Evolutionary conservation across 345 rosid species (phyloP), one percentile per base, ranked within the genome.

Genomic region (Eucalyptus cloeziana): DNA sequence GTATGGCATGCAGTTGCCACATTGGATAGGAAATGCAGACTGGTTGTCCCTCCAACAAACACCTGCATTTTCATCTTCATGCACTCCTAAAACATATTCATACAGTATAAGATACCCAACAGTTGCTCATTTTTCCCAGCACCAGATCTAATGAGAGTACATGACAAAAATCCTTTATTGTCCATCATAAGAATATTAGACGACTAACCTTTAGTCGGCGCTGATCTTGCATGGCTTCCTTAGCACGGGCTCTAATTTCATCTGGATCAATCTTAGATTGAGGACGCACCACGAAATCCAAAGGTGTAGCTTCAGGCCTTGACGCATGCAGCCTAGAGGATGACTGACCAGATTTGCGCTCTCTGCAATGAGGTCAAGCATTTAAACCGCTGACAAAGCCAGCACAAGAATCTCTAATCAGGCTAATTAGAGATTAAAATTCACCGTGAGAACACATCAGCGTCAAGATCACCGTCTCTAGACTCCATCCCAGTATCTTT

Each of bases 261-360:
- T 98, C 99, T 2, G 97, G 98, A 86, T 98, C 99, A 93, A 98
- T 91, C 94, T 98, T 98, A 80, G 99, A 98, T 88, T 96, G 99
- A 83, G 99, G 99, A 67, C 99, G 99, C 90, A 97, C 95, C 45
- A 95, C 30, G 90, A 95, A 98, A 92, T 98, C 99, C 94, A 98
- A 89, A 27, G 98, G 97, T 31, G 99, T 94, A 86, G 99, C 99
- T 92, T 98, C 99, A 56, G 99, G 99, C 90, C 99, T 94, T 30
- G 98, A 91, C 44, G 99, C 94, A 89, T 93, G 95, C 58, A 93
- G 93, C 89, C 96, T 92, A n/a, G 95, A 91, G 86, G 95, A 95
- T 88, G 96, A 93, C 88, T 94, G 98, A 37, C 99, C 95, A 79
- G 99, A 91, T 90, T 92, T 95, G 45, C 94, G 93, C 76, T 93